phyloP scores from a whole-genome alignment of 176 grass and related monocot species.

The Bothriochloa decipiens region DNA sequence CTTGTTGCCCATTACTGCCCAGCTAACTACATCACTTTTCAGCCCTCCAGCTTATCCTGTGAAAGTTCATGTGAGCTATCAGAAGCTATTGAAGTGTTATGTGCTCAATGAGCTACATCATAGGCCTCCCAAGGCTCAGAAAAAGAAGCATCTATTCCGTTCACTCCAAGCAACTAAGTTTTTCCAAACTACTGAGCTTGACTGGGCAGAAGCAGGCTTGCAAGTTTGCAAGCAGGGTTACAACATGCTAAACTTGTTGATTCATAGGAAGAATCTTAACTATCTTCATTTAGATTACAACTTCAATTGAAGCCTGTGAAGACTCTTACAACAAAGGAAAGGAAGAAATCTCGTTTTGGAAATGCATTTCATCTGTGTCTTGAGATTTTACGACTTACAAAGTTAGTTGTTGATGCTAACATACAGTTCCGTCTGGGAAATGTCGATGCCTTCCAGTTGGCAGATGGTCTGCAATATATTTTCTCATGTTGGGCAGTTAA shows the following conservation, averaged over 20 bases:
- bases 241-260: conserved; percentile 98
- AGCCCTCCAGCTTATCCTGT: conserved; percentile 96
- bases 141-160: conserved; percentile 96
- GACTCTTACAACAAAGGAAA: conserved; percentile 97
- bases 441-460: conserved; percentile 97
- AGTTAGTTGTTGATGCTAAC: conserved; percentile 97
- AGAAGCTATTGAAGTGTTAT: conserved; percentile 95
- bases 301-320: conserved; percentile 97
- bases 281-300: conserved; percentile 99
- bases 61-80: conserved; percentile 97
- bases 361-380: conserved; percentile 98
- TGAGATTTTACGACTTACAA: conserved; percentile 96
- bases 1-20: neutral
- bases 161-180: conserved; percentile 96
- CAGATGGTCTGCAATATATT: conserved; percentile 99
- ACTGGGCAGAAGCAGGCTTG: conserved; percentile 96
- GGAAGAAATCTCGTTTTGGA: conserved; percentile 99
- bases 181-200: conserved; percentile 97
- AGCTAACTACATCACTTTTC: conserved; percentile 47
- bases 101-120: conserved; percentile 96
- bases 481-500: conserved; percentile 97
- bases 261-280: conserved; percentile 97
- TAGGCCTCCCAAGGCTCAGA: conserved; percentile 90
- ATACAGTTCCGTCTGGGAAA: conserved; percentile 97
- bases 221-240: conserved; percentile 99